A percentile compares a stretch with the other conserved stretches of the same genome.
phyloP scores from a whole-genome alignment of 108 stramenopile species.

The Craspedostauros australis region DNA sequence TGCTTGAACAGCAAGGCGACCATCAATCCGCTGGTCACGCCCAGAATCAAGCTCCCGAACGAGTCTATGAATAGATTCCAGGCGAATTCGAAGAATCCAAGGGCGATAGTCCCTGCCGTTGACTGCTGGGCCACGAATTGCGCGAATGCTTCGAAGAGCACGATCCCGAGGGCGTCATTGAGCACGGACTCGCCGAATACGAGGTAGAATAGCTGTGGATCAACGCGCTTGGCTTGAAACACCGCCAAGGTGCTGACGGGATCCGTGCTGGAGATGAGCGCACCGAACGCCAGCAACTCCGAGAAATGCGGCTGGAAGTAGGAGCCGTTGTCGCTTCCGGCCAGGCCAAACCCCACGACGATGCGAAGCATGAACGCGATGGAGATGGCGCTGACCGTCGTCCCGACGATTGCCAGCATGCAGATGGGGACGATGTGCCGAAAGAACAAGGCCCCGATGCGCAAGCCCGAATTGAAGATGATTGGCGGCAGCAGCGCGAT shows the following conservation, averaged over 20 bases:
- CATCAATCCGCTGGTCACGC: constrained; percentile 34
- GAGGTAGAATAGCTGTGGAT: constrained; percentile 78
- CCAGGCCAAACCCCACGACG: constrained; percentile 24
- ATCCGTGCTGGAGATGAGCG: constrained; percentile 81
- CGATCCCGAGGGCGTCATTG: constrained; percentile 84
- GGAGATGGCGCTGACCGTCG: constrained; percentile 45
- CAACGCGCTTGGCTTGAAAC: constrained; percentile 74
- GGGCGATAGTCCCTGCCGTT: constrained; percentile 19
- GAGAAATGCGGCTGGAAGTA: constrained; percentile 36
- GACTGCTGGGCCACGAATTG: constrained; percentile 48
- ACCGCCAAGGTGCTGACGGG: constrained; percentile 80
- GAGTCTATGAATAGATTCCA: constrained; percentile 54
- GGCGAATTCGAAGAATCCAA: constrained; percentile 31
- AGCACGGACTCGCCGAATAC: constrained; percentile 86
- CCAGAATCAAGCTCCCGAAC: constrained; percentile 54
- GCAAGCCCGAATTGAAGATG: constrained; percentile 80
- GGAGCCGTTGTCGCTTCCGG: neutral
- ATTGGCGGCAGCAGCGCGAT: constrained; percentile 79
- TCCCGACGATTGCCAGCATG: constrained; percentile 69
- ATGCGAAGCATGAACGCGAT: constrained; percentile 45
- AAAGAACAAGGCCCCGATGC: constrained; percentile 54
- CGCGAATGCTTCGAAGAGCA: constrained; percentile 57
- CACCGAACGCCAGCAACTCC: constrained; percentile 73
- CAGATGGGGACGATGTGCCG: constrained; percentile 53
- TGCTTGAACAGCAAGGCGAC: constrained; percentile 61